Conservation (phyloP, 768 basidiomycete genomes). For the Phylloporus arenicola region DNA sequence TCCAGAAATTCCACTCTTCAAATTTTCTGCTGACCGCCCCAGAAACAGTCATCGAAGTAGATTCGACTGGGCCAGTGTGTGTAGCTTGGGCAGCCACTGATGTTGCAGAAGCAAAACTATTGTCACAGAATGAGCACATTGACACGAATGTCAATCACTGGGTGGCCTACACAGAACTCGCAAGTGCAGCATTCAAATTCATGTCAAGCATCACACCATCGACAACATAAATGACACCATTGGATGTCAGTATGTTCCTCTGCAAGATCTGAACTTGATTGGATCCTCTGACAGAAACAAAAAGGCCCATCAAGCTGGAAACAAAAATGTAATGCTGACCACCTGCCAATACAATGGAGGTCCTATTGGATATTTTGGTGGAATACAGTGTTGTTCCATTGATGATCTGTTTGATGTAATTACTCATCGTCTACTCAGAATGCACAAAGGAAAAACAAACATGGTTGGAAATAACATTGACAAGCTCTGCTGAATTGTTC, state of each 20-base stretch:
- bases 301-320: slow-evolving; percentile 54
- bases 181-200: slow-evolving; percentile 37
- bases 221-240: slow-evolving; percentile 68
- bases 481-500: slow-evolving; percentile 44
- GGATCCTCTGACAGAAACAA: slow-evolving; percentile 42
- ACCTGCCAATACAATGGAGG: slow-evolving; percentile 46
- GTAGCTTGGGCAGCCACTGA: slow-evolving; percentile 39
- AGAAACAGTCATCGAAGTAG: neutral
- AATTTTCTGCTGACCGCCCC: neutral
- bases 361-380: slow-evolving; percentile 34
- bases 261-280: slow-evolving; percentile 49
- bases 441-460: slow-evolving; percentile 31
- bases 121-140: neutral
- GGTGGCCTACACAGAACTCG: slow-evolving; percentile 49
- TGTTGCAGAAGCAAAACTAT: slow-evolving; percentile 42
- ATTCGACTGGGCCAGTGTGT: slow-evolving; percentile 37
- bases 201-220: slow-evolving; percentile 48
- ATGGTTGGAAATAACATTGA: slow-evolving; percentile 52
- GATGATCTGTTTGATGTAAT: slow-evolving; percentile 40
- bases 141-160: neutral
- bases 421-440: neutral
- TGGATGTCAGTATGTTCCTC: slow-evolving; percentile 54
- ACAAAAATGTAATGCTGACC: slow-evolving; percentile 50
- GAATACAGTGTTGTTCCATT: slow-evolving; percentile 69
- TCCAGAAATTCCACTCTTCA: slow-evolving; percentile 1